Evolutionary conservation across 768 basidiomycete genomes (phyloP), one percentile per base, ranked within the genome.

Genomic region (Gymnopilus dilepis): DNA sequence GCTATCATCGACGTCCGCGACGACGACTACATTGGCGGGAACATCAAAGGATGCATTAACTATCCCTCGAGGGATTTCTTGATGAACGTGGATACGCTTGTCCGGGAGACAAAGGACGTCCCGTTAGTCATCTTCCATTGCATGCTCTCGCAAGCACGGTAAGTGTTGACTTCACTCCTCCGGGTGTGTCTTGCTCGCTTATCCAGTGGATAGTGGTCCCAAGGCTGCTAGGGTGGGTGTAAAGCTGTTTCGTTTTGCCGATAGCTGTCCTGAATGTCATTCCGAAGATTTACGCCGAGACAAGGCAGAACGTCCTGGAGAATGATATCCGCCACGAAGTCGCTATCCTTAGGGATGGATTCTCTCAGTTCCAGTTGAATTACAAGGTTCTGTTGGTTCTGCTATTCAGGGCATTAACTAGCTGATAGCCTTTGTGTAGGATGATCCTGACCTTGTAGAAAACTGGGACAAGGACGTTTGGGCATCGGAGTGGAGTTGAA

Each of bases 1-100:
- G 72, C 89, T 30, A 82, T 95, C 43, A 83, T 95, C 40, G 93
- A 95, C 72, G 93, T 95, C 31, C 87, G 93, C n/a, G 92, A 93
- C 72, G 84, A 88, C 58, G 93, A 95, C 65, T 91, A 81, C 73
- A 77, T 70, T 11, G 93, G 93, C 65, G 93, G 93, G 37, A 89
- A 94, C 71, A 92, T 95, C 72, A 86, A 82, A 65, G 81, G 84
- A 62, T 80, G 84, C 41, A 68, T 84, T 60, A 85, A 91, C 68
- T 69, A 80, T 33, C 93, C 93, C 1, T 90, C 90, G 7, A 62
- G 71, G 28, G 79, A 79, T 51, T 92, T 94, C 73, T 70, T 82
- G 34, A 75, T 71, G 53, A 80, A 75, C 21, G 85, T 93, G 30
- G 81, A 88, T 67, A 72, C 76, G 1, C 80, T 94, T 24, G 80